These are phyloP conservation scores for Fusarium sp. DNA, from an alignment of 2,329 filamentous ascomycete species.

Conservation along the genomic window DNA sequence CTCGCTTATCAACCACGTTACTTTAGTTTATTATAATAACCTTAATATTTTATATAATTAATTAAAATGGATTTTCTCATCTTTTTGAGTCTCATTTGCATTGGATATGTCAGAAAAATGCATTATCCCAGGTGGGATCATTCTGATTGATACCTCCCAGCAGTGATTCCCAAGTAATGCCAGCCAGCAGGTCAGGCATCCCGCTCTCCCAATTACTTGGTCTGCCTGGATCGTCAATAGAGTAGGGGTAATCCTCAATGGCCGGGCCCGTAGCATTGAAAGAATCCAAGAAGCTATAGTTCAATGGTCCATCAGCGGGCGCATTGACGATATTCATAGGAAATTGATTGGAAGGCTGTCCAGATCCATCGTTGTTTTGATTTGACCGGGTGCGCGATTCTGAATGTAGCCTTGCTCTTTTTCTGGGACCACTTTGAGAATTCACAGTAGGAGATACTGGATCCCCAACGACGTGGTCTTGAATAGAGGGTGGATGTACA, in stretches of 20 bases:
- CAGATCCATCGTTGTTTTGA: too few relatives aligned
- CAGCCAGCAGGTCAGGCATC: not conserved
- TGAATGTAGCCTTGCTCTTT: not conserved
- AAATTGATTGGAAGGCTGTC: not conserved
- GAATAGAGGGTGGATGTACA: too few relatives aligned
- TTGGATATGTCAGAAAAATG: not conserved
- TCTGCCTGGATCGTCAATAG: not conserved
- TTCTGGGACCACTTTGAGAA: not conserved
- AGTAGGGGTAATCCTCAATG: rapidly evolving
- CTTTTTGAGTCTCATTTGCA: not conserved
- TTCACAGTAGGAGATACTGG: not conserved
- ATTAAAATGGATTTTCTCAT: too few relatives aligned
- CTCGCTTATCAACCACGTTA: too few relatives aligned
- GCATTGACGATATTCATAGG: not conserved
- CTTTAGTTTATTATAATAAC: too few relatives aligned
- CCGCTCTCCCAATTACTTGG: not conserved
- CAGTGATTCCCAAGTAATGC: not conserved
- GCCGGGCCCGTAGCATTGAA: not conserved
- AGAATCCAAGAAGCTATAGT: too few relatives aligned
- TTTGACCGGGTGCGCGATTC: not conserved
- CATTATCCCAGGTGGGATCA: not conserved
- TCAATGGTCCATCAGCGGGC: not conserved
- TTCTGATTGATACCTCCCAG: not conserved
- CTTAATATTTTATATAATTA: too few relatives aligned
- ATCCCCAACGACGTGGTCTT: too few relatives aligned